phyloP scores from a whole-genome alignment of 768 basidiomycete genomes.

The Collybia mongolica region DNA sequence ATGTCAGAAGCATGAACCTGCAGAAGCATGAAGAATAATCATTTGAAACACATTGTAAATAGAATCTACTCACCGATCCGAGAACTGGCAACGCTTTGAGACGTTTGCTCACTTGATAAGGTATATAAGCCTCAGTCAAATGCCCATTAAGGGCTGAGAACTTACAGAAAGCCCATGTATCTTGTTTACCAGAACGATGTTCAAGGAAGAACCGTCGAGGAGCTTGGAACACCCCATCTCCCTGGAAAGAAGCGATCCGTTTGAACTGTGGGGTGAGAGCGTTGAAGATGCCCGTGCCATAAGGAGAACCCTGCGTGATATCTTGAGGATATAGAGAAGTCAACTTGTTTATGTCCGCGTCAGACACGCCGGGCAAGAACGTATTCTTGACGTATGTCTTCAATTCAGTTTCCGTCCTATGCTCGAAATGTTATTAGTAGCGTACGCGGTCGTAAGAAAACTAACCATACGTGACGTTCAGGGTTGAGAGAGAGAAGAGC shows the following conservation, averaged over 20 bases:
- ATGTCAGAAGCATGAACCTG: conserved; percentile 46
- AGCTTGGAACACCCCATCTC: conserved; percentile 50
- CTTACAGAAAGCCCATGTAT: conserved; percentile 43
- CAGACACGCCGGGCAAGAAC: conserved; percentile 31
- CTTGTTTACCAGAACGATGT: conserved; percentile 32
- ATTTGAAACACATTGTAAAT: neutral
- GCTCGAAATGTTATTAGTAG: too few species aligned
- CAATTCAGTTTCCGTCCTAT: conserved; percentile 22
- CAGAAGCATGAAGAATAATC: neutral
- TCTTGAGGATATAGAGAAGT: conserved; percentile 36
- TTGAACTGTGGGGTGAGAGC: conserved; percentile 49
- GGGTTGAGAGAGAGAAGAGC: conserved; percentile 41
- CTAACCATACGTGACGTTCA: conserved; percentile 48
- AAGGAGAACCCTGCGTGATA: conserved; percentile 49
- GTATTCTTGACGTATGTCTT: conserved; percentile 22
- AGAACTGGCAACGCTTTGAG: conserved; percentile 39
- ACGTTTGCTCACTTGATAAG: conserved; percentile 41
- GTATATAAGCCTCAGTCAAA: neutral
- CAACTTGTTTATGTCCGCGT: conserved; percentile 26
- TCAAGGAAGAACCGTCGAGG: conserved; percentile 47
- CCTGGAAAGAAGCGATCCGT: conserved; percentile 46
- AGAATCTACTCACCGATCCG: conserved; percentile 36
- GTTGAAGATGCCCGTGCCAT: conserved; percentile 43
- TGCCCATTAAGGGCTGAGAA: conserved; percentile 8
- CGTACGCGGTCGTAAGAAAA: neutral